Evolutionary conservation across 1,139 yeast species (phyloP), one percentile per base, ranked within the genome.

Genomic region (Wickerhamomyces sp.): DNA sequence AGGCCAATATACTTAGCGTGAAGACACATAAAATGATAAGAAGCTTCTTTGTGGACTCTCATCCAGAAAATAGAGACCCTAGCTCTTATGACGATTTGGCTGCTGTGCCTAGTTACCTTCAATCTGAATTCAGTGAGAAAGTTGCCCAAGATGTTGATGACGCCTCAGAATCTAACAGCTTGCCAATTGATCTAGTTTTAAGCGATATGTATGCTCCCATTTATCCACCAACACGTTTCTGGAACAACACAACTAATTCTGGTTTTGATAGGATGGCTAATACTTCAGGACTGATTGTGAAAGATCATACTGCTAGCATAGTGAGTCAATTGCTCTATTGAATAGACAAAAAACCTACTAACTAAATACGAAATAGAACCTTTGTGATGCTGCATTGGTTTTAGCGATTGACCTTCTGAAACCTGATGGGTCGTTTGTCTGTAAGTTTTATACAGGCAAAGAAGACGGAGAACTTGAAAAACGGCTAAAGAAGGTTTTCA

Each of bases 201-300:
- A 87, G 97, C 59, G 98, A 92, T 68, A 81, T 92, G 81, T 78
- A 84, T 61, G 87, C 72, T 52, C 90, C 95, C 29, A 74, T 78
- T 59, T 70, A 79, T 41, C 90, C 81, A 58, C 67, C 68, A 36
- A 60, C 69, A 24, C 87, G 89, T 3, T 82, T 72, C 58, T 77
- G 78, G 74, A 76, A 73, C 58, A 75, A 82, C 63, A 84, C 92
- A 61, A 77, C 83, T 70, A 81, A 87, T 68, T 72, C 74, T 49
- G 95, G 97, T 13, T 81, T 75, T 58, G 52, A 57, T 63, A 82
- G 89, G 89, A 76, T 83, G 78, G 81, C 84, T 38, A 82, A 82
- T 54, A 80, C 88, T 3, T 64, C 82, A 14, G 90, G 90, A 16
- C 58, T 80, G 27, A 68, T 74, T 3, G 70, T 78, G 15, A 69